phyloP scores from a whole-genome alignment of 176 grass and related monocot genomes.

The Carex pumila region DNA sequence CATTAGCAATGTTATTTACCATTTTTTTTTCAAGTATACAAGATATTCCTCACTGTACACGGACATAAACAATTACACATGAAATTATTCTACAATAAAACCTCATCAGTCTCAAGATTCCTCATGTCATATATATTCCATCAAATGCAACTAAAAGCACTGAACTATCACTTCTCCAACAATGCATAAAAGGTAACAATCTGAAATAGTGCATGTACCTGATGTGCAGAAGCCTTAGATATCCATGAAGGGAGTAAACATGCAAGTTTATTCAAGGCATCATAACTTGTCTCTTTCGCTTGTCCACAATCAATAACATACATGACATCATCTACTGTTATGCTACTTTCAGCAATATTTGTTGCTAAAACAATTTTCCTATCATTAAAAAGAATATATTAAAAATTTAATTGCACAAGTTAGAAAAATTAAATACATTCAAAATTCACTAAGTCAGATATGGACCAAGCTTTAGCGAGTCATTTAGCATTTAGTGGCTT shows the following conservation, averaged over 20 bases:
- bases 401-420: neutral
- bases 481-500: too few species aligned
- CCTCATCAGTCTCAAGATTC: constrained; percentile 17
- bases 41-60: neutral
- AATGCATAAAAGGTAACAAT: constrained; percentile 6
- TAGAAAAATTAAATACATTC: neutral
- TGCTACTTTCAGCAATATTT: constrained; percentile 96
- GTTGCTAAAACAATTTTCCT: constrained; percentile 98
- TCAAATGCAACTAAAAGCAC: neutral
- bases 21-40: neutral
- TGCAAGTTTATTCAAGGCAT: constrained; percentile 94
- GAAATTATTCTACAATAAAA: neutral
- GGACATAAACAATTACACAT: neutral
- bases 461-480: neutral
- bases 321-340: constrained; percentile 97
- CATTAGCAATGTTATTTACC: neutral
- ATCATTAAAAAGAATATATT: constrained; percentile 32
- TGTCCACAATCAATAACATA: constrained; percentile 98
- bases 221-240: constrained; percentile 97
- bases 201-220: constrained; percentile 34
- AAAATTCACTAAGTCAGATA: neutral
- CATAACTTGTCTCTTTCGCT: constrained; percentile 98
- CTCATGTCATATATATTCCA: neutral
- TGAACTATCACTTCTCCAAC: neutral
- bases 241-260: constrained; percentile 92